Evolutionary conservation across 495 filamentous ascomycete genomes (phyloP).

Genomic region (Hypoxylon subgilvum): DNA sequence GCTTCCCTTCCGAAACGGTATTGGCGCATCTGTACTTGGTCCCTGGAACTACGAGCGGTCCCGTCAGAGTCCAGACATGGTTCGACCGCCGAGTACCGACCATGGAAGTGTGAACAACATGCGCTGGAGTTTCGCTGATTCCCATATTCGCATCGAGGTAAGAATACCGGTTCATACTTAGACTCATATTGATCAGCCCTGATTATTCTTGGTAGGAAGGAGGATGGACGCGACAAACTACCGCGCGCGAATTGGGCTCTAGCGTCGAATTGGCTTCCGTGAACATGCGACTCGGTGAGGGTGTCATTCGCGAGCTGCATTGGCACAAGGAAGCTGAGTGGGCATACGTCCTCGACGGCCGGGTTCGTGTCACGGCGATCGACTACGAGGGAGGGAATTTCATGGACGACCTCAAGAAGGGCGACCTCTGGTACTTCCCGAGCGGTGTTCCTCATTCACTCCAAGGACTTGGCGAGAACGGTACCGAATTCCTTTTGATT

Average conservation of each 20-base stretch:
- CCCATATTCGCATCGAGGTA: constrained; percentile 69
- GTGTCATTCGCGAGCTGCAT: constrained; percentile 74
- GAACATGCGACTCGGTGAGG: constrained; percentile 70
- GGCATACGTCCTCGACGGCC: constrained; percentile 68
- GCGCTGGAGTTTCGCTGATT: constrained; percentile 72
- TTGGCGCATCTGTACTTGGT: constrained; percentile 66
- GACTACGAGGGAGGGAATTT: constrained; percentile 73
- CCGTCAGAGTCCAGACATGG: constrained; percentile 66
- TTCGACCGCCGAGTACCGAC: constrained; percentile 70
- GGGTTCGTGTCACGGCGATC: constrained; percentile 66
- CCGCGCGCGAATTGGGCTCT: constrained; percentile 63
- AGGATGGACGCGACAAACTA: constrained; percentile 72
- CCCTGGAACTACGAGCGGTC: constrained; percentile 69
- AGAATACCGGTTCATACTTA: constrained; percentile 9
- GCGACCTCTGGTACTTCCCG: constrained; percentile 80
- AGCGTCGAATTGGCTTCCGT: constrained; percentile 68
- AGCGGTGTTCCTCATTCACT: constrained; percentile 72
- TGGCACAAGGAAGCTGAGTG: constrained; percentile 78
- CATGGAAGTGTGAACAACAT: constrained; percentile 67
- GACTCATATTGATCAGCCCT: neutral
- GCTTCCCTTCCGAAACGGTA: constrained; percentile 68
- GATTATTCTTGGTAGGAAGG: constrained; percentile 57
- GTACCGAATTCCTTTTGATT: constrained; percentile 73
- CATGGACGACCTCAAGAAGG: constrained; percentile 71
- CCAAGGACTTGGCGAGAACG: constrained; percentile 68